These are phyloP conservation scores for Paramecium octaurelia DNA, from an alignment of 73 alveolate genomes.

Conservation along the genomic window DNA sequence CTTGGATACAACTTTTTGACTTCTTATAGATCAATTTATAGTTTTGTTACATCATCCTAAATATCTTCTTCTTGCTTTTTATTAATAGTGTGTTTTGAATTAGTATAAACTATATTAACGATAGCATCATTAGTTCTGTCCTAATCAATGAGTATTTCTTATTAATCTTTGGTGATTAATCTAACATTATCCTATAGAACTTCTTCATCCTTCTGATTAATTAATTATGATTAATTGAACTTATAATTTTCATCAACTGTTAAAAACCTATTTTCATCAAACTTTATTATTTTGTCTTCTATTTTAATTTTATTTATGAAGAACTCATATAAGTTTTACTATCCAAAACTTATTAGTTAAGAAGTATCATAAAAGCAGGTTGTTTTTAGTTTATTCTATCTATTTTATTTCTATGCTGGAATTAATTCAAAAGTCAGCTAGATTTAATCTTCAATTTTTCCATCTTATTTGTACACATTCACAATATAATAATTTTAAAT, in stretches of 20 bases:
- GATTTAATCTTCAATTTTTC: neutral
- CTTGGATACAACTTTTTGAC: neutral
- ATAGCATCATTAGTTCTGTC: neutral
- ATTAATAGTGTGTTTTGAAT: neutral
- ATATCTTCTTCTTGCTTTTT: neutral
- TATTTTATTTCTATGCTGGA: neutral
- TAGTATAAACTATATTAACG: conserved; percentile 2
- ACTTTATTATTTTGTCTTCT: neutral
- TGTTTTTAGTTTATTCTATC: neutral
- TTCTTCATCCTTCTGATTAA: neutral
- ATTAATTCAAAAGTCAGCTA: conserved; percentile 8
- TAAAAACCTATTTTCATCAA: neutral
- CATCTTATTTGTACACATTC: neutral
- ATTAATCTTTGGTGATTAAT: neutral
- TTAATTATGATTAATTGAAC: neutral
- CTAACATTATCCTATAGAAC: neutral
- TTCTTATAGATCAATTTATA: neutral
- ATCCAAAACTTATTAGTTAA: neutral
- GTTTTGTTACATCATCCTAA: neutral
- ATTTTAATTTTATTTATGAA: neutral
- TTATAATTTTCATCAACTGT: neutral
- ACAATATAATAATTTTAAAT: neutral
- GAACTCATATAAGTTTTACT: neutral
- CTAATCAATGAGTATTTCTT: neutral
- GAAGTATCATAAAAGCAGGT: neutral